phyloP scores from a whole-genome alignment of 306 rosid genomes.

The Vigna trinervia region DNA sequence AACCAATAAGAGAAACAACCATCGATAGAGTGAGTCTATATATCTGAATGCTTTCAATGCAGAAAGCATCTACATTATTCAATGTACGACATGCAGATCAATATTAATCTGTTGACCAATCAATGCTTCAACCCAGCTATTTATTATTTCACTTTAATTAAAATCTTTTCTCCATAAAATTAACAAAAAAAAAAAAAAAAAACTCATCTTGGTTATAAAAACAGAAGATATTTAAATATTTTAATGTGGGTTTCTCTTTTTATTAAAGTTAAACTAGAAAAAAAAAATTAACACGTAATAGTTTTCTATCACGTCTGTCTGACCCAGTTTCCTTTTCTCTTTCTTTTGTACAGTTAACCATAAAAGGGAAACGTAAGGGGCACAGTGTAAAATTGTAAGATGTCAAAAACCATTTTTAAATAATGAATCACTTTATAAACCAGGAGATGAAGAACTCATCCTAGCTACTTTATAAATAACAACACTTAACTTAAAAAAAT shows the following conservation, averaged over 20 bases:
- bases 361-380: no score
- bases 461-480: background rate
- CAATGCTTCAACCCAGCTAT: constrained; percentile 2
- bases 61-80: constrained; percentile 13
- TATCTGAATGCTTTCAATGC: constrained; percentile 29
- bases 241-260: no score
- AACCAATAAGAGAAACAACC: constrained; percentile 46
- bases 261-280: no score
- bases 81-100: constrained; percentile 15
- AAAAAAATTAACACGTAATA: no score
- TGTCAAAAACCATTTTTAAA: no score
- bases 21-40: constrained; percentile 10
- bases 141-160: background rate
- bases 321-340: no score
- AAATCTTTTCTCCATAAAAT: background rate
- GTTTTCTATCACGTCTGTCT: no score
- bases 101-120: constrained; percentile 7
- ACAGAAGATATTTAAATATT: no score
- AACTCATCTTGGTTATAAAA: no score
- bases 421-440: no score
- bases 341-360: no score
- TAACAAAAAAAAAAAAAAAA: background rate
- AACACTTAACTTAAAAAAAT: background rate
- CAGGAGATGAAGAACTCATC: background rate
- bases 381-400: no score